Percentiles rank a stretch among this genome's conserved stretches.
Evolutionary conservation across 805 yeast species (phyloP).

Genomic region (Wickerhamomyces sydowiorum): DNA sequence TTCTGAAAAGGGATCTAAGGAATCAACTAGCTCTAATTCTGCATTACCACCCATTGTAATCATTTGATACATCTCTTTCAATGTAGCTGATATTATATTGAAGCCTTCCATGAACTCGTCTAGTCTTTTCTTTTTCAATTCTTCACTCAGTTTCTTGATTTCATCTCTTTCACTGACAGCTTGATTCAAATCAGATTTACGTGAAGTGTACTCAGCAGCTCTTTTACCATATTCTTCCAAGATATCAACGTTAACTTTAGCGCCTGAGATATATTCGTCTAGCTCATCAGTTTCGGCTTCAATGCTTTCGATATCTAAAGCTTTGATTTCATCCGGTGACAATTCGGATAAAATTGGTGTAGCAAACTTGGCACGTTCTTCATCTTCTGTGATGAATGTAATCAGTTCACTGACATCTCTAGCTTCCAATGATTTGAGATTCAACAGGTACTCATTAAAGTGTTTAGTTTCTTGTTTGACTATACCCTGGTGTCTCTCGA

Average conservation of each 20-base stretch:
- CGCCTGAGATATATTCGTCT: conserved; percentile 48
- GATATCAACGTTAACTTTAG: conserved; percentile 66
- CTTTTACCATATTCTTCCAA: conserved; percentile 72
- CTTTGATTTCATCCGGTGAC: conserved; percentile 44
- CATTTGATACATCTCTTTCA: conserved; percentile 97
- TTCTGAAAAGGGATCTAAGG: conserved; percentile 96
- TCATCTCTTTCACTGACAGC: conserved; percentile 66
- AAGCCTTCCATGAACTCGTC: conserved; percentile 95
- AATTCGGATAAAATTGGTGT: conserved; percentile 33
- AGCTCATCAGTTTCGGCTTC: conserved; percentile 47
- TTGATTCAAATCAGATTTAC: conserved; percentile 61
- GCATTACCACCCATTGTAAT: conserved; percentile 99
- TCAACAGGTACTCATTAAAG: conserved; percentile 27
- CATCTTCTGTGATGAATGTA: conserved; percentile 23
- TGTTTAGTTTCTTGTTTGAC: conserved; percentile 34
- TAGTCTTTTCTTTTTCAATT: conserved; percentile 63
- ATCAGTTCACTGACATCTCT: conserved; percentile 43
- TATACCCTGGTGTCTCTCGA: conserved; percentile 48
- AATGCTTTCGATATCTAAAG: conserved; percentile 41
- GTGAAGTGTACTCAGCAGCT: conserved; percentile 52
- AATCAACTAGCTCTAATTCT: conserved; percentile 90
- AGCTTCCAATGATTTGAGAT: conserved; percentile 37
- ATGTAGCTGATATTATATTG: conserved; percentile 73
- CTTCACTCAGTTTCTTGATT: conserved; percentile 56
- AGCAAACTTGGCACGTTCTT: conserved; percentile 19